Percentiles rank a stretch among this genome's conserved stretches.
These are phyloP conservation scores for Peziza echinospora DNA, from an alignment of 495 filamentous ascomycete species.

Conservation along the genomic window DNA sequence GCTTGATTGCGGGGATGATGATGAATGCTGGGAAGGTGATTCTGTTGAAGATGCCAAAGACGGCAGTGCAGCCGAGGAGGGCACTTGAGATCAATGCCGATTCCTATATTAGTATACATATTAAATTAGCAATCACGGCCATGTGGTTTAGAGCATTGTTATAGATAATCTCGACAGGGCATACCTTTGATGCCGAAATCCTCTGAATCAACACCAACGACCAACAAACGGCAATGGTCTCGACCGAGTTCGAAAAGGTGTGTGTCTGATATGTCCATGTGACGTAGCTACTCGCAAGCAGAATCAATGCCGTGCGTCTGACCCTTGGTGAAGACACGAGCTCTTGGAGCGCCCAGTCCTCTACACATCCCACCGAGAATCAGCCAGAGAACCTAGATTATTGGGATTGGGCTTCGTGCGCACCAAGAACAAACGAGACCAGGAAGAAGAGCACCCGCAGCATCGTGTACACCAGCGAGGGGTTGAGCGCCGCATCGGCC, in stretches of 20 bases:
- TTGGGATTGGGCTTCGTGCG: too few relatives aligned
- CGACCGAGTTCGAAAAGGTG: slow-evolving; percentile 94
- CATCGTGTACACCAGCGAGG: slow-evolving; percentile 63
- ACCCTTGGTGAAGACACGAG: slow-evolving; percentile 53
- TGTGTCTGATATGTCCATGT: slow-evolving; percentile 98
- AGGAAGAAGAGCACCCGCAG: slow-evolving; percentile 76
- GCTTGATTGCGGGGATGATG: slow-evolving; percentile 52
- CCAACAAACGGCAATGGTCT: slow-evolving; percentile 82
- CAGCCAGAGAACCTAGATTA: too few relatives aligned
- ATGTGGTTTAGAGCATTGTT: slow-evolving; percentile 1
- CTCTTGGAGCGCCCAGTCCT: slow-evolving; percentile 94
- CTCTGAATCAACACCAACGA: slow-evolving; percentile 72
- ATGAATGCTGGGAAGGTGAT: slow-evolving; percentile 93
- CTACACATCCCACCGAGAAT: slow-evolving; percentile 26
- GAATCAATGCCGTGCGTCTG: slow-evolving; percentile 45
- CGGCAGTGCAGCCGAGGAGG: slow-evolving; percentile 54
- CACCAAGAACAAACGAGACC: slow-evolving; percentile 63
- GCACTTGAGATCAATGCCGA: slow-evolving; percentile 53
- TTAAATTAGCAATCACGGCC: slow-evolving; percentile 12
- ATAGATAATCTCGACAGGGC: slow-evolving; percentile 6
- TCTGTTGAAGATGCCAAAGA: slow-evolving; percentile 80
- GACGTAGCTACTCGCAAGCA: slow-evolving; percentile 88
- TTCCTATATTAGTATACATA: slow-evolving; percentile 35
- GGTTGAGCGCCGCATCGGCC: slow-evolving; percentile 30
- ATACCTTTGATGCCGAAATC: slow-evolving; percentile 55